Base-by-base conservation (phyloP, 305 asterid species). In the Solanum hybrid region DNA sequence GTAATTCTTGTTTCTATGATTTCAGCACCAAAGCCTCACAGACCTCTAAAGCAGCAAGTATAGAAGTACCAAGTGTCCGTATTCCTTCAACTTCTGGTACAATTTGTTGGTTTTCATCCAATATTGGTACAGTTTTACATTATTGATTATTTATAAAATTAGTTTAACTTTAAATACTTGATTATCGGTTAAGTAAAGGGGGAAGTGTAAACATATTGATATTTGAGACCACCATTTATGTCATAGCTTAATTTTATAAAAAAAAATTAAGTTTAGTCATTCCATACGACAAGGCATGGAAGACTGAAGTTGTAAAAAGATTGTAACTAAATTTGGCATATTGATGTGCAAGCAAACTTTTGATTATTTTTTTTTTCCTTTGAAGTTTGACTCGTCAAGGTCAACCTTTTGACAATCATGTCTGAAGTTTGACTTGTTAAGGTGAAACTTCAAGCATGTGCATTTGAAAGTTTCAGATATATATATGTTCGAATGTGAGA, bases 21-120 rank as follows among this genome's bases (percentile, higher is more conserved):
- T 91, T 86, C 95, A 94, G 97, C 97, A 81, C 97, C 97, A 85
- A 95, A 94, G 92, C 97, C 97, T 91, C 97, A 95, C 88, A 92
- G 96, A 89, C 91, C 91, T 82, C 89, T 90, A 36, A 51, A 88
- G 85, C 94, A 86, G 35, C 89, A 66, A 87, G 90, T 76, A 80
- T 92, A 89, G 89, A 87, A 40, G 82, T 78, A 26, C 12, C 73
- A 89, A 82, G 86, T 51, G 27, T 51, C 40, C 6, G 76, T 17
- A 72, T 92, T 46, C 79, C 80, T 90, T 85, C 66, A 56, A 42
- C 34, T 79, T 69, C 92, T 80, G 94, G 93, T 92, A 91, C 42
- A 35, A 36, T 42, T 88, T 88, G 80, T 31, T 29, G 75, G 87
- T 31, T 51, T 10, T 84, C 38, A 46, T 29, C 73, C 86, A 26